Base-by-base conservation (phyloP, 805 yeast genomes). In the Yamadazyma kitorensis region DNA sequence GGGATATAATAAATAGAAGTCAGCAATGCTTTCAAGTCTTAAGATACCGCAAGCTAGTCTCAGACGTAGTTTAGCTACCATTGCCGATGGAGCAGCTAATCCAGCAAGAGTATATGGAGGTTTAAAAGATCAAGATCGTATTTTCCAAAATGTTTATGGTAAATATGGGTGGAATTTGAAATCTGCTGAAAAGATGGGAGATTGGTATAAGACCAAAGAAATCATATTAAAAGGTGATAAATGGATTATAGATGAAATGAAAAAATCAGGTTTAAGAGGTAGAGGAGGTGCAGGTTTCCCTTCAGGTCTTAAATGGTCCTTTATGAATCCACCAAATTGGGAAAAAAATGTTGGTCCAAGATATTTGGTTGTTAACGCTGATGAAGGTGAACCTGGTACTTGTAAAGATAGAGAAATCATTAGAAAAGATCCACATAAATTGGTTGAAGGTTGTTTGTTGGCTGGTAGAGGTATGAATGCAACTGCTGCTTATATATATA, bases 241-340 rank as follows among this genome's bases (percentile, higher is more conserved):
- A 41, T 86, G 95, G 95, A 86, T 86, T 61, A 86, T 86, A 52
- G 87, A 82, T 54, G 91, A 86, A 65, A 80, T 83, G 70, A 86
- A 86, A 58, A 74, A 78, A 51, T 81, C 89, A 15, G 95, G 95
- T 15, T 71, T 86, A 45, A 77, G 95, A 57, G 95, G 95, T 39
- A 78, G 95, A 62, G 95, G 95, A 40, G 95, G 95, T 54, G 95
- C 95, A 29, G 95, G 95, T 12, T 86, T 86, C 72, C 95, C 95
- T 35, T 78, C 88, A 16, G 95, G 95, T 20, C 74, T 86, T 54
- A 86, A 86, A 63, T 86, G 94, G 94, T 83, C 93, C 16, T 86
- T 86, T 57, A 86, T 86, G 95, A 86, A 86, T 64, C 95, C 95
- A 29, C 95, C 95, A 36, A 93, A 93, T 39, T 86, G 95, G 95